Conservation (phyloP, 2,329 filamentous ascomycete species). For the Sporothrix curviconia region DNA sequence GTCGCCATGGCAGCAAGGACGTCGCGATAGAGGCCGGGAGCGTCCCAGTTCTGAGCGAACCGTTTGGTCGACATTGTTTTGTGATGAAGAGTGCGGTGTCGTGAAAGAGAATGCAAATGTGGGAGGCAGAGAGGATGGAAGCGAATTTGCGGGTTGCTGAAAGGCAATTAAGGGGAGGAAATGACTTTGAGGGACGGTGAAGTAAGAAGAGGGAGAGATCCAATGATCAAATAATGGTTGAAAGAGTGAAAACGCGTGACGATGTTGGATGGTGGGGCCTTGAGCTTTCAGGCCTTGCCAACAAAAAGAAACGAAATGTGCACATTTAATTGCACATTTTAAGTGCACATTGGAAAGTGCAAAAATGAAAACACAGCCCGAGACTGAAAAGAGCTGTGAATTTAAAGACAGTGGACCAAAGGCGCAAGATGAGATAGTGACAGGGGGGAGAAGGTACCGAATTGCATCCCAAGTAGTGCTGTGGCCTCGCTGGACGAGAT, state of each 20-base stretch:
- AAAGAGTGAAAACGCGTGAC: neutral
- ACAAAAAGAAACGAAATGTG: too few relatives aligned
- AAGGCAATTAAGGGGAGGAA: neutral
- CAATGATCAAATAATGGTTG: neutral
- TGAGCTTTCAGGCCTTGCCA: too few relatives aligned
- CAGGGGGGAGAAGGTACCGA: constrained; percentile 16
- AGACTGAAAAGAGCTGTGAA: neutral
- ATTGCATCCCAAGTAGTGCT: constrained; percentile 23
- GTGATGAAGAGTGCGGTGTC: neutral
- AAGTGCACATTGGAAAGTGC: neutral
- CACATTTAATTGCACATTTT: too few relatives aligned
- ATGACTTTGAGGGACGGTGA: too few relatives aligned
- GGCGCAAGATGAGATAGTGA: neutral
- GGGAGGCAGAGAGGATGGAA: neutral
- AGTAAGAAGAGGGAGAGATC: neutral
- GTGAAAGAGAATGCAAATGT: too few relatives aligned
- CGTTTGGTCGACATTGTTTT: neutral
- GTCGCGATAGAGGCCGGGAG: constrained; percentile 34
- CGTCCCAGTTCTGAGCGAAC: constrained; percentile 32
- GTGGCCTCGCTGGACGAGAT: constrained; percentile 20
- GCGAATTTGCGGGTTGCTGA: too few relatives aligned
- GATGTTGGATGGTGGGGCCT: neutral
- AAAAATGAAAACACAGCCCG: neutral
- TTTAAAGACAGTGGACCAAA: too few relatives aligned
- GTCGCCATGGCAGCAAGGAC: constrained; percentile 38